Percentiles rank a stretch among this genome's conserved stretches.
Evolutionary conservation across 768 basidiomycete species (phyloP).

Genomic region (Tylopilus sp.): DNA sequence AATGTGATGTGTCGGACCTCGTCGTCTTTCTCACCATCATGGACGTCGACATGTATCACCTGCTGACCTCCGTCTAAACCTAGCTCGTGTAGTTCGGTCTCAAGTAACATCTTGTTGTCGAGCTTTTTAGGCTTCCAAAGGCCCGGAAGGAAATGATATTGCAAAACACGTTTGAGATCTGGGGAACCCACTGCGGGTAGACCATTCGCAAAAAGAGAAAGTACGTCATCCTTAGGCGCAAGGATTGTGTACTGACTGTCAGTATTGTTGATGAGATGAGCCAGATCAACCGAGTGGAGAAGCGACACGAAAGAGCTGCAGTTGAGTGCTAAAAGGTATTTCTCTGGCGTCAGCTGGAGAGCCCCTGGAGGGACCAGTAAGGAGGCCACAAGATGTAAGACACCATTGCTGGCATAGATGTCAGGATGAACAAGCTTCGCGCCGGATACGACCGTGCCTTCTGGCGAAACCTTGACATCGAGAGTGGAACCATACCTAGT

Average conservation of each 20-base stretch:
- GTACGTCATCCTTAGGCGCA: conserved; percentile 84
- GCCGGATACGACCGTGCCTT: conserved; percentile 53
- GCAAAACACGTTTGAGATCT: conserved; percentile 68
- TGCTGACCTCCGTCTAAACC: conserved; percentile 70
- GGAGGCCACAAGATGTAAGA: conserved; percentile 83
- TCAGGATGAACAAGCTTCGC: conserved; percentile 71
- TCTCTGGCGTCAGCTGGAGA: conserved; percentile 86
- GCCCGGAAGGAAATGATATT: conserved; percentile 92
- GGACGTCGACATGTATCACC: conserved; percentile 67
- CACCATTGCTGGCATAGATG: conserved; percentile 92
- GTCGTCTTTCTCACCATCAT: conserved; percentile 45
- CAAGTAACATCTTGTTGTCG: conserved; percentile 67
- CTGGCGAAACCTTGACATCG: conserved; percentile 51
- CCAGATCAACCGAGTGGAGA: conserved; percentile 79
- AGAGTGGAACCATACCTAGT: conserved; percentile 67
- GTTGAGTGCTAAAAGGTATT: conserved; percentile 88
- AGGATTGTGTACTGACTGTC: conserved; percentile 80
- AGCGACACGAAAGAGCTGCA: conserved; percentile 89
- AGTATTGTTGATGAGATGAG: conserved; percentile 65
- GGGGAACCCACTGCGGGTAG: conserved; percentile 63
- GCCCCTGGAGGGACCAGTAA: conserved; percentile 76
- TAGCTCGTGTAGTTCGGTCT: conserved; percentile 71
- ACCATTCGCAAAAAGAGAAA: conserved; percentile 51
- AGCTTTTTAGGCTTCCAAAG: conserved; percentile 70
- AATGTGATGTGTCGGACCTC: conserved; percentile 64